Conservation (phyloP, 768 basidiomycete genomes). For the Ramaria sp. region DNA sequence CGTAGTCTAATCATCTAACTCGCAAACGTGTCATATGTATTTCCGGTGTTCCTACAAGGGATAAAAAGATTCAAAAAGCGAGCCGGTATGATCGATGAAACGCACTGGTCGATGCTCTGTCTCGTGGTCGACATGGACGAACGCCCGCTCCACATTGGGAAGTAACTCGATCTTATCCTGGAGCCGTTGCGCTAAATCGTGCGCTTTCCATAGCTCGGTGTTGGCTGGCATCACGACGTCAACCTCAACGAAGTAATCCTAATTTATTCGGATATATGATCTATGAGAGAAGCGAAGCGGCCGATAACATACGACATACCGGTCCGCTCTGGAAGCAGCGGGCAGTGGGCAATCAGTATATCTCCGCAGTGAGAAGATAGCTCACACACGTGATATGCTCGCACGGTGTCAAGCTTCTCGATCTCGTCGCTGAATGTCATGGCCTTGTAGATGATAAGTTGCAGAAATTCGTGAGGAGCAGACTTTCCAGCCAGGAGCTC, state of each 20-base stretch:
- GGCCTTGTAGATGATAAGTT: conserved; percentile 87
- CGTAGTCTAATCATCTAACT: background rate
- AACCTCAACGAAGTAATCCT: conserved; percentile 91
- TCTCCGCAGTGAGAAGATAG: conserved; percentile 9
- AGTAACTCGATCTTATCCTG: conserved; percentile 85
- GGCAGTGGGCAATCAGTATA: conserved; percentile 4
- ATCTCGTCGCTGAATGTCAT: conserved; percentile 85
- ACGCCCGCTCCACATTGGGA: conserved; percentile 86
- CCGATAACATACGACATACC: conserved; percentile 40
- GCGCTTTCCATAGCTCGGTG: conserved; percentile 83
- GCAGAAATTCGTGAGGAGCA: conserved; percentile 82
- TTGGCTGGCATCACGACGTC: conserved; percentile 88
- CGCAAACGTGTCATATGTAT: background rate
- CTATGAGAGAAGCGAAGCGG: too few relatives aligned
- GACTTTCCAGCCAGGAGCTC: conserved; percentile 84
- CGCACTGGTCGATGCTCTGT: conserved; percentile 62
- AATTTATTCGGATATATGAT: background rate
- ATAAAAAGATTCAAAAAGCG: background rate
- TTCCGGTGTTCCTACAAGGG: conserved; percentile 10
- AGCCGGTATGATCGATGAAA: background rate
- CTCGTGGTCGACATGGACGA: conserved; percentile 94
- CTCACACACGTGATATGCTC: conserved; percentile 75
- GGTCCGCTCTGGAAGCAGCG: conserved; percentile 51
- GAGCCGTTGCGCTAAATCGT: conserved; percentile 73
- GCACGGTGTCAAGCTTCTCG: conserved; percentile 78